Conservation (phyloP, 2,329 filamentous ascomycete species). For the Exophiala lecanii-corni region DNA sequence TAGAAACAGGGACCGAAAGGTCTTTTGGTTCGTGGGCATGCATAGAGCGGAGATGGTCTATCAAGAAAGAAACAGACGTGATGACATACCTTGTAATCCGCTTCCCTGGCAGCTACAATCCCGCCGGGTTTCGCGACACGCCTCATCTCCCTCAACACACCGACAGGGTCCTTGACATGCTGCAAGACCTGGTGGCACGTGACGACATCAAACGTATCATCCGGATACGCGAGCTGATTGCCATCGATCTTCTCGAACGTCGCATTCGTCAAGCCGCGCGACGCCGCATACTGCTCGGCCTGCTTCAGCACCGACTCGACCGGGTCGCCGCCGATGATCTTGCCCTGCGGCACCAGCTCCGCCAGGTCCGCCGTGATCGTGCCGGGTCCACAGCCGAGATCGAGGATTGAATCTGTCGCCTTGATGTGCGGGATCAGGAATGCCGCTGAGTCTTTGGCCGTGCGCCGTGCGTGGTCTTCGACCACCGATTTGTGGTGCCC, state of each 20-base stretch:
- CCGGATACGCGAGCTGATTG: constrained; percentile 39
- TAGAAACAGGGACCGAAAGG: too few relatives aligned
- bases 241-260: constrained; percentile 37
- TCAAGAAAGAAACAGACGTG: too few relatives aligned
- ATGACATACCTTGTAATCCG: constrained; percentile 25
- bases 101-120: constrained; percentile 46
- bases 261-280: constrained; percentile 32
- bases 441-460: constrained; percentile 34
- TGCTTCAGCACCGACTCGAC: constrained; percentile 30
- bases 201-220: constrained; percentile 56
- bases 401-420: constrained; percentile 36
- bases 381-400: constrained; percentile 43
- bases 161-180: constrained; percentile 50
- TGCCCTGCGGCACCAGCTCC: constrained; percentile 34
- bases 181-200: constrained; percentile 56
- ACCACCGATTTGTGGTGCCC: constrained; percentile 37
- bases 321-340: constrained; percentile 35
- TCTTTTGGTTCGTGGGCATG: too few relatives aligned
- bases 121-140: constrained; percentile 51
- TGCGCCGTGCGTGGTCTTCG: constrained; percentile 32
- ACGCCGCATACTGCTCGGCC: constrained; percentile 30
- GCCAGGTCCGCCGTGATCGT: constrained; percentile 42
- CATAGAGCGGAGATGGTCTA: too few relatives aligned
- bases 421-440: constrained; percentile 38
- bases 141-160: constrained; percentile 50